Base-by-base conservation (phyloP, 1,284 basidiomycete genomes). In the Ustilago nuda region DNA sequence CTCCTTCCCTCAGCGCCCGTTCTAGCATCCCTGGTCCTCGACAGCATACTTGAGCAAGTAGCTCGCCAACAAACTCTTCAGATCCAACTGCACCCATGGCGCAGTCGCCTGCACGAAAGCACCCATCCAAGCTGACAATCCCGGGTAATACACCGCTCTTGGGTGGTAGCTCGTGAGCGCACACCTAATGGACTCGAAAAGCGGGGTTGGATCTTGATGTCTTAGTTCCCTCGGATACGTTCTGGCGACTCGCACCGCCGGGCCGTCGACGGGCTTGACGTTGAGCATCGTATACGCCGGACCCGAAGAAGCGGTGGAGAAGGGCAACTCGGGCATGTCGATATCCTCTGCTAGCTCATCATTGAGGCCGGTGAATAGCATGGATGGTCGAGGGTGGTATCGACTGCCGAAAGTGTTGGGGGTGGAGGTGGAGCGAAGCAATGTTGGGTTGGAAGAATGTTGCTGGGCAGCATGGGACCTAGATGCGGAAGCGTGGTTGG, bases 131-230 rank as follows among this genome's bases (percentile, higher is more conserved):
- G 53, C 67, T 0, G 50, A 48, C 0, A 75, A 39, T 0, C 52
- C 46, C 0, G 67, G 66, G 13, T 63, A 70, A 53, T 75, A 75
- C 0, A 58, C 61, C 5, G 12, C 12, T 35, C 67, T 43, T 1
- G 72, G 72, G 15, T 75, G 72, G 51, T 75, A 70, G 53, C 56
- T 55, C 0, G 63, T 70, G 6, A 75, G 39, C 0, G 67, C 72
- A 15, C 57, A 63, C 1, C 72, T 17, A 45, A 75, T 39, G 37
- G 53, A 23, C 36, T 75, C 72, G 72, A 75, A 75, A 3, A 75
- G 54, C 9, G 72, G 66, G 5, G 63, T 70, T 11, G 72, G 64
- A 41, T 75, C 53, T 46, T 75, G 72, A 51, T 70, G 72, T 1
- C 41, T 32, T 9, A 70, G 33, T 27, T 74, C 63, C 4, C 51